Conservation (phyloP, 805 yeast genomes). For the Wickerhamomyces xylosicus region DNA sequence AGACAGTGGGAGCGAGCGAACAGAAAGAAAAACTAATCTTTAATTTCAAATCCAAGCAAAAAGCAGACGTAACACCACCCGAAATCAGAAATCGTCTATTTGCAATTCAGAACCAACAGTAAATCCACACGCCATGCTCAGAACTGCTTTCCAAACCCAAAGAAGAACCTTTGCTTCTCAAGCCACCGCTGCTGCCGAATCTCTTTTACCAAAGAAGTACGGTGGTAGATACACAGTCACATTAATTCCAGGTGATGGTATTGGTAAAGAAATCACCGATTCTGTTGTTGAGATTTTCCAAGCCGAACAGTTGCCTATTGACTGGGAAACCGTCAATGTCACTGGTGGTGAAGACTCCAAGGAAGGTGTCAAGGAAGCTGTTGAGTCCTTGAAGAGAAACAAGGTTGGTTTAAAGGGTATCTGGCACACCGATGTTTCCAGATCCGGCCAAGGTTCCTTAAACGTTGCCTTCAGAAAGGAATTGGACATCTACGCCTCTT, state of each 20-base stretch:
- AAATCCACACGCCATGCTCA: slow-evolving; percentile 17
- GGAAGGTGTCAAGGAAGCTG: slow-evolving; percentile 71
- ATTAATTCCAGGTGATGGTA: slow-evolving; percentile 96
- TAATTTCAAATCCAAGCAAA: too few relatives aligned
- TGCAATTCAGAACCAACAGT: slow-evolving; percentile 81
- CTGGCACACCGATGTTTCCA: slow-evolving; percentile 80
- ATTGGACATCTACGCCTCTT: slow-evolving; percentile 89
- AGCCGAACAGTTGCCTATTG: slow-evolving; percentile 83
- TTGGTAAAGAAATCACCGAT: slow-evolving; percentile 91
- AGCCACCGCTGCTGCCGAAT: slow-evolving; percentile 38
- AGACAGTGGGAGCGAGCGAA: too few relatives aligned
- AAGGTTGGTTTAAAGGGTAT: slow-evolving; percentile 96
- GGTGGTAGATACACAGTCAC: slow-evolving; percentile 95
- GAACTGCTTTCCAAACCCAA: slow-evolving; percentile 16
- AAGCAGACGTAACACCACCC: too few relatives aligned
- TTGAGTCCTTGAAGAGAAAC: slow-evolving; percentile 86
- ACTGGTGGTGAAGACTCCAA: slow-evolving; percentile 42
- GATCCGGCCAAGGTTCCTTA: slow-evolving; percentile 71
- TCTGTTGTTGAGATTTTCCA: slow-evolving; percentile 86
- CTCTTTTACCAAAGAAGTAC: slow-evolving; percentile 76
- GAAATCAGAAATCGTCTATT: not conserved
- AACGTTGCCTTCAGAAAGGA: slow-evolving; percentile 96
- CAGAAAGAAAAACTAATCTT: too few relatives aligned
- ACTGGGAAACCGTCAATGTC: slow-evolving; percentile 80
- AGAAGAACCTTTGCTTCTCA: slow-evolving; percentile 43